Base-by-base conservation (phyloP, 768 basidiomycete species). In the Crassisporium funariophilum region DNA sequence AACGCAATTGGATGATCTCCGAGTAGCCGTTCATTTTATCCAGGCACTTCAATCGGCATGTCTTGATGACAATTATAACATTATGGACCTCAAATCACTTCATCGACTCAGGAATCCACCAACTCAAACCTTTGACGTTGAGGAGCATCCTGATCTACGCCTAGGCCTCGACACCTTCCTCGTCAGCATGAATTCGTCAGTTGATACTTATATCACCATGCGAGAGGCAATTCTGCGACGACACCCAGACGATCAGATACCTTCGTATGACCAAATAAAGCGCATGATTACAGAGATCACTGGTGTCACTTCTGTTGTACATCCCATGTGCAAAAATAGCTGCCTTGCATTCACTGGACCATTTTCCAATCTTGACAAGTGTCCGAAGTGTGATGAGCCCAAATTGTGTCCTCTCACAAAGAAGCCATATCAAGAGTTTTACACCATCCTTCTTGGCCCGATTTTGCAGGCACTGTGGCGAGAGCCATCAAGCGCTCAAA, bases 321-420 rank as follows among this genome's bases (percentile, higher is more conserved):
- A 59, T 11, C 59, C 74, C 40, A 75, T 75, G 74, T 76, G 74
- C 35, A 41, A 50, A 0, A 64, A 74, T n/a, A 57, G 60, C 0
- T 77, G 73, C 45, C 29, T 67, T 2, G 68, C 64, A 0, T 76
- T 60, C 36, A 74, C 68, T 0, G 68, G 72, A 0, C 74, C 68
- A 0, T 71, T 55, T 29, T 17, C 39, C 0, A 21, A 57, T 2
- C 50, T 4, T n/a, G 39, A 48, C 40, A 21, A 12, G 11, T 49
- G 47, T 25, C 49, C 49, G 16, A 44, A 50, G 19, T 57, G 54
- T 42, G 42, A 50, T 1, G 35, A 46, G 25, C 24, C 46, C 4
- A 40, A 48, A 13, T 27, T 49, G 15, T 50, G 54, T 47, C 20
- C 51, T 7, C 16, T 40, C 6, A 54, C 52, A 9, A 47, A 41